These are phyloP conservation scores for Aspergillus terreus DNA, from an alignment of 2,329 filamentous ascomycete species.

Conservation along the genomic window DNA sequence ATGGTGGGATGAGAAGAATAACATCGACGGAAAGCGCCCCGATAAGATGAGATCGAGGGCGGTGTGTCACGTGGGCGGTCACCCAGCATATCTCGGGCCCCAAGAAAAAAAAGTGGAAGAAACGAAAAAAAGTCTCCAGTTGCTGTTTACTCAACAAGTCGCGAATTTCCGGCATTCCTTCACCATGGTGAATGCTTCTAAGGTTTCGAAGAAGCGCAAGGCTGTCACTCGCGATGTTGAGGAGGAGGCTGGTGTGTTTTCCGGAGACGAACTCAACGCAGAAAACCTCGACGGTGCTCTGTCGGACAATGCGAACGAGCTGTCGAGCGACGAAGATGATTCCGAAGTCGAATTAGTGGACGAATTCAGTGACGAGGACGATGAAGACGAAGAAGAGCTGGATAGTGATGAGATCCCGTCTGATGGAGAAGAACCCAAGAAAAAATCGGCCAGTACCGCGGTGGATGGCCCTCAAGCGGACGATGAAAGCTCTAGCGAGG, in stretches of 20 bases:
- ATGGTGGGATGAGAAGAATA: neutral
- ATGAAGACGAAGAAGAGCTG: constrained; percentile 46
- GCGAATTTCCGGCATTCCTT: constrained; percentile 2
- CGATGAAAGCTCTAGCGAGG: constrained; percentile 25
- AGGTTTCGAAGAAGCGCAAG: constrained; percentile 61
- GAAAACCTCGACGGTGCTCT: constrained; percentile 41
- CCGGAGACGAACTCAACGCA: constrained; percentile 57
- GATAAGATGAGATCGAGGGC: constrained; percentile 23
- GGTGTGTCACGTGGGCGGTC: constrained; percentile 38
- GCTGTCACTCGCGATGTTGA: constrained; percentile 54
- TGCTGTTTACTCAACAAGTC: neutral
- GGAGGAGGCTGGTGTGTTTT: constrained; percentile 48
- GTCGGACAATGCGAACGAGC: constrained; percentile 40
- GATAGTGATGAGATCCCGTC: constrained; percentile 52
- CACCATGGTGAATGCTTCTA: constrained; percentile 32
- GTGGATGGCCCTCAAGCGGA: constrained; percentile 12
- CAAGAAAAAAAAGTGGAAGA: constrained; percentile 13
- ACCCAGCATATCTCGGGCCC: constrained; percentile 13
- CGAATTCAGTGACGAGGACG: constrained; percentile 48
- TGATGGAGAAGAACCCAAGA: constrained; percentile 40
- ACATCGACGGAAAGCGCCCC: neutral
- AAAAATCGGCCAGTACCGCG: constrained; percentile 31
- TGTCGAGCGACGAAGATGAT: constrained; percentile 38
- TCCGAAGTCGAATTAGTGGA: constrained; percentile 55
- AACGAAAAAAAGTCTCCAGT: constrained; percentile 4